A percentile compares a stretch with the other conserved stretches of the same genome.
Evolutionary conservation across 495 filamentous ascomycete genomes (phyloP).

Genomic region (Aspergillus indologenus): DNA sequence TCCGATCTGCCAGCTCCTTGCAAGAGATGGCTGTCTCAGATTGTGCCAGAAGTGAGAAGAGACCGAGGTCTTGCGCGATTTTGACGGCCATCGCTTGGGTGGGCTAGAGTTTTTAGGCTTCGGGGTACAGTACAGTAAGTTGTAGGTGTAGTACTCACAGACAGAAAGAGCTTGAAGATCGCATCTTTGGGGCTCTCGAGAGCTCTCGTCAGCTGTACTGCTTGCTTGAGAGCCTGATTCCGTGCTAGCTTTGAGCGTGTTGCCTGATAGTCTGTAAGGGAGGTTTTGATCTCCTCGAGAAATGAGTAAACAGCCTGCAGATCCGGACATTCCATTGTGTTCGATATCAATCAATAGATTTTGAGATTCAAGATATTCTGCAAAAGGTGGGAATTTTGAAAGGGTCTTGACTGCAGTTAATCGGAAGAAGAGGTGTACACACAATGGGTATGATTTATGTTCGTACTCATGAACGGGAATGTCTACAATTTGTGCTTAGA

Average conservation of each 20-base stretch:
- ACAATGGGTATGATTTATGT: no score
- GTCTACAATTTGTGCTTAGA: no score
- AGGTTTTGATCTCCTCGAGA: conserved; percentile 20
- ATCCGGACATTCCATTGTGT: no score
- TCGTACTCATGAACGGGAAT: no score
- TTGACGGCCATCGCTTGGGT: conserved; percentile 23
- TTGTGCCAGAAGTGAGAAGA: conserved; percentile 14
- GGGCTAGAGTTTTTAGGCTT: conserved; percentile 7
- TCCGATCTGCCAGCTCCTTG: conserved; percentile 12
- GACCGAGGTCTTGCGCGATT: conserved; percentile 18
- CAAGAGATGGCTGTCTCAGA: background rate
- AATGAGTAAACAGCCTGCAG: no score
- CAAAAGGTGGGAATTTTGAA: no score
- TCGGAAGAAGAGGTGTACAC: no score
- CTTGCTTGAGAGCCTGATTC: conserved; percentile 16
- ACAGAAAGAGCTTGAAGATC: conserved; percentile 19
- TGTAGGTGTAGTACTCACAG: conserved; percentile 9
- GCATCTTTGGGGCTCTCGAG: conserved; percentile 21
- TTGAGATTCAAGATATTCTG: no score
- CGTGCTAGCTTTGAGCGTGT: conserved; percentile 10
- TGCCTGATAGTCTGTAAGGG: conserved; percentile 6
- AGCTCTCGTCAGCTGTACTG: conserved; percentile 11
- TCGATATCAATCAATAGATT: no score
- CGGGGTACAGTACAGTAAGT: background rate
- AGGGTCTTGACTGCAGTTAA: no score